Conservation (phyloP, 176 grass and related monocot genomes). For the Hyparrhenia diplandra region DNA sequence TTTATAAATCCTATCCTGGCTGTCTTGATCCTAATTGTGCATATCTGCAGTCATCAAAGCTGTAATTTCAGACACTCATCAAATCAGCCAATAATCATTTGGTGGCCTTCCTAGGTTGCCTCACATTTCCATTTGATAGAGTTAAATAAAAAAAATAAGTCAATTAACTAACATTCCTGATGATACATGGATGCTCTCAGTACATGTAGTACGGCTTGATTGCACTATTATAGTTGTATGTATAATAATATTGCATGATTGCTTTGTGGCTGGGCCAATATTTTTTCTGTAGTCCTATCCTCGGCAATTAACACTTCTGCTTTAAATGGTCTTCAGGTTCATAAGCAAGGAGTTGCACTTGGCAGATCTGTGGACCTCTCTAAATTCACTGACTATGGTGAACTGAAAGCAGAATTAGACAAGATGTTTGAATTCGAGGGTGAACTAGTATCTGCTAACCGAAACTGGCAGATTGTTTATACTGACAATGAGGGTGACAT, state of each 20-base stretch:
- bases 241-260: not conserved
- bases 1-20: not conserved
- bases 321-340: conserved; percentile 50
- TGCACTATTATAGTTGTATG: not conserved
- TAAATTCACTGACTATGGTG: conserved; percentile 69
- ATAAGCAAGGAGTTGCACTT: conserved; percentile 89
- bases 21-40: no score
- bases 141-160: not conserved
- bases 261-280: not conserved
- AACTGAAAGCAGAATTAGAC: conserved; percentile 74
- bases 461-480: conserved; percentile 82
- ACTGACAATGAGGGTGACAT: conserved; percentile 96
- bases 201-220: not conserved
- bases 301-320: not conserved
- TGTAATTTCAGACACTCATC: not conserved
- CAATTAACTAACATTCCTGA: not conserved
- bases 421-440: conserved; percentile 88
- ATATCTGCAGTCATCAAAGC: no score
- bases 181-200: not conserved
- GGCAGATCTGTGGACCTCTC: conserved; percentile 90
- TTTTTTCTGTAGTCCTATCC: not conserved
- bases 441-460: conserved; percentile 52
- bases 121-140: not conserved
- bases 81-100: not conserved
- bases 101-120: not conserved